Base-by-base conservation (phyloP, 164 flowering plant genomes). In the Akebia trifoliata region DNA sequence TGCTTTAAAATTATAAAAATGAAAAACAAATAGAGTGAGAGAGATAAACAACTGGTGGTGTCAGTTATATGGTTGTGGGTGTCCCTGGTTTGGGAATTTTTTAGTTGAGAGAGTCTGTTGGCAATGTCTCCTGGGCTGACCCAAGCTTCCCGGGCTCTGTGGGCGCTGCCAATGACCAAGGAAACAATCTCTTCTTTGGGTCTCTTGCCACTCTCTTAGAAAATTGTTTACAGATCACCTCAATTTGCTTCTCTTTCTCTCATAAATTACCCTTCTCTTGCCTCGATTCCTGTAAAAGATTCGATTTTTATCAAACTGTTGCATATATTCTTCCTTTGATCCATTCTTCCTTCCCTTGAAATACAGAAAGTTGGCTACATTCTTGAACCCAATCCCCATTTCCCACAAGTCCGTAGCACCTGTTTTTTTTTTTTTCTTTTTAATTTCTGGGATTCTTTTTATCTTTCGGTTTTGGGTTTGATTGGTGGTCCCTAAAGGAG, bases 111-210 rank as follows among this genome's bases (percentile, higher is more conserved):
- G 62, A 60, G 63, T 64, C 76, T 80, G 83, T 78, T 77, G 75
- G 76, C 68, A 38, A 60, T 89, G 94, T 84, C 89, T 69, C 94
- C 86, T 75, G 24, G 10, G 78, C 78, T 87, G 76, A 77, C 83
- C 65, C 26, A 67, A 63, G 66, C 66, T 46, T 53, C 69, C 89
- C 90, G 87, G 61, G 56, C 72, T 80, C 83, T 53, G 72, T 76
- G 96, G 94, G 83, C 80, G 69, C 73, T 84, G 95, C 88, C 71
- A 63, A 59, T 68, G 75, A 71, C 75, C 72, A 62, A 77, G 96
- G 92, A 75, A 83, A 79, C 88, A 86, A 53, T 50, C 70, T 61
- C 81, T 76, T 30, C 32, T 40, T 55, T 54, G 47, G 70, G 64
- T 66, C 42, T 59, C 69, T 59, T 65, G 58, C 43, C 56, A 59